phyloP scores from a whole-genome alignment of 371 early-diverging fungal genomes.

The Syncephalastrum contaminatum region DNA sequence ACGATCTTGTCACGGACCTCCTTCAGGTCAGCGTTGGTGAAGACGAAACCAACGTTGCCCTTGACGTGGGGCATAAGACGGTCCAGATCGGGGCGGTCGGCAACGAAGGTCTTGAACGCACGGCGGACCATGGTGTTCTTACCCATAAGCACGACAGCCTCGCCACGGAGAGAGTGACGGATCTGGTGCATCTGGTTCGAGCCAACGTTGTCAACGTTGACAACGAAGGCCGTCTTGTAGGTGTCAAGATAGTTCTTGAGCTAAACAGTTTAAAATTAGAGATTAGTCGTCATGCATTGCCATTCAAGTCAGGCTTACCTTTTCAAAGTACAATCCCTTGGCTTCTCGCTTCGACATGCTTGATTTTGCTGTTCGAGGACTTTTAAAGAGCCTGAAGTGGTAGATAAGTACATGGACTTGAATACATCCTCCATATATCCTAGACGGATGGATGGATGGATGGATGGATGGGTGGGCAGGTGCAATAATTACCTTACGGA shows the following conservation, averaged over 20 bases:
- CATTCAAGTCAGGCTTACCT: slow-evolving; percentile 4
- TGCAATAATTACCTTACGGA: too few species aligned
- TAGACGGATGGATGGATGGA: slow-evolving; percentile 9
- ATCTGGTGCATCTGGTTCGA: slow-evolving; percentile 99
- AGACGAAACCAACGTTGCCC: slow-evolving; percentile 99
- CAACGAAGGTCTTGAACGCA: slow-evolving; percentile 82
- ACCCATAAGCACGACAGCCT: slow-evolving; percentile 97
- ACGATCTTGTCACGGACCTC: slow-evolving; percentile 90
- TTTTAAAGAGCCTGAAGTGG: slow-evolving; percentile 40
- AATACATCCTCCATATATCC: background rate
- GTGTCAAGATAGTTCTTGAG: slow-evolving; percentile 73
- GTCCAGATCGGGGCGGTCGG: slow-evolving; percentile 87
- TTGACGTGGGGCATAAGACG: slow-evolving; percentile 82
- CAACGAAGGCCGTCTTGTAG: slow-evolving; percentile 94
- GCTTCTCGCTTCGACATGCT: slow-evolving; percentile 59
- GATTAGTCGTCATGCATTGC: background rate
- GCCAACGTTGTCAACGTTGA: slow-evolving; percentile 99
- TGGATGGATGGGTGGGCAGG: slow-evolving; percentile 23
- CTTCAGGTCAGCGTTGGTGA: slow-evolving; percentile 98
- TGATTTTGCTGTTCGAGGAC: slow-evolving; percentile 50
- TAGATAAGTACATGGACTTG: slow-evolving; percentile 4
- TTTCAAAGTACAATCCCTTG: slow-evolving; percentile 51
- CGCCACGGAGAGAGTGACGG: slow-evolving; percentile 91
- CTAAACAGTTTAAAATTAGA: slow-evolving; percentile 12
- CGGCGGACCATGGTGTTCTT: slow-evolving; percentile 99